Base-by-base conservation (phyloP, 768 basidiomycete genomes). In the Crassisporium funariophilum region DNA sequence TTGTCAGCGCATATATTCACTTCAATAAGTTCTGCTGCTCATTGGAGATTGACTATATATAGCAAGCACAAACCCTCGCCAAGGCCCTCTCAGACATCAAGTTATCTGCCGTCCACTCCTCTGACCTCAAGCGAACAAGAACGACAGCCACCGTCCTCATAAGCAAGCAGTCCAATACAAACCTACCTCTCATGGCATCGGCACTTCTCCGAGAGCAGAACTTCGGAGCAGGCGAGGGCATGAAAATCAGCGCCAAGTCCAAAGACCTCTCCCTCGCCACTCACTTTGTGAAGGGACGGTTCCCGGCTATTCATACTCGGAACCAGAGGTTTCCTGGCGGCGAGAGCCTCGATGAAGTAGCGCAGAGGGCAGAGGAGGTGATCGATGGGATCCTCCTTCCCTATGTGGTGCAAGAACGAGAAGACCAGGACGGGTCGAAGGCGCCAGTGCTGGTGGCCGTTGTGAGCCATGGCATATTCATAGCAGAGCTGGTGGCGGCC, bases 391-490 rank as follows among this genome's bases (percentile, higher is more conserved):
- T 84, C 13, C 58, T 88, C 7, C 56, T 85, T 55, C 78, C 83
- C 3, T 75, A 84, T 53, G 64, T 88, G n/a, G 51, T 63, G 60
- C 57, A 71, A 16, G 73, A 67, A 44, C 62, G 67, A 9, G 71
- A 68, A 12, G 63, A 58, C 4, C 39, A 47, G n/a, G n/a, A n/a
- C 27, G 13, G 13, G 27, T 29, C 13, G 7, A 29, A 29, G 57
- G 65, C 34, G 69, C 70, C n/a, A 67, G 69, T 25, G 59, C 48
- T 83, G 50, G 61, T 90, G 19, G 86, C 81, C 1, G 55, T 91
- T 29, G 82, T 89, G 37, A 88, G 88, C 64, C 89, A 92, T 62
- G 87, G 90, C 0, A 55, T 88, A 16, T 83, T 82, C 62, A 84
- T 91, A 35, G 69, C 67, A 20, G 82, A 85, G 63, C 64, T 86